phyloP scores from a whole-genome alignment of 2,329 filamentous ascomycete species.

The Fusarium oxysporum region DNA sequence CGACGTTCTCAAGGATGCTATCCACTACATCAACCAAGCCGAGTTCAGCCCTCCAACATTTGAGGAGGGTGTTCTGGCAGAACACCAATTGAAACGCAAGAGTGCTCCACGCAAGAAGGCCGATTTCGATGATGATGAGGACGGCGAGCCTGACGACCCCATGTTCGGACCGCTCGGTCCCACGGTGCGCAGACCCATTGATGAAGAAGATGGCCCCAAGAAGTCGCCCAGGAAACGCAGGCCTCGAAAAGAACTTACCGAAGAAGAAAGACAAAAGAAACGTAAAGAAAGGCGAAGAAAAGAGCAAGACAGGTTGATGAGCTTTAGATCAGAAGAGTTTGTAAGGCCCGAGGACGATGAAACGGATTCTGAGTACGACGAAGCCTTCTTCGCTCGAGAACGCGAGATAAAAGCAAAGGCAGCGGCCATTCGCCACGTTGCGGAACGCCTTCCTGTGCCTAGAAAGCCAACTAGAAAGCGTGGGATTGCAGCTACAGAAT shows the following conservation, averaged over 20 bases:
- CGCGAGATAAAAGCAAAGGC: slow-evolving; percentile 53
- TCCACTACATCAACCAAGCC: slow-evolving; percentile 80
- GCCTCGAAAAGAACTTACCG: slow-evolving; percentile 62
- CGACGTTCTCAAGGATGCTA: slow-evolving; percentile 72
- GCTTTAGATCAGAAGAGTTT: slow-evolving; percentile 86
- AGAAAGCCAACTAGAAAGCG: slow-evolving; percentile 51
- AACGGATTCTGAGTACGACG: slow-evolving; percentile 77
- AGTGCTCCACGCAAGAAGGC: slow-evolving; percentile 65
- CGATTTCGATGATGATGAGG: slow-evolving; percentile 77
- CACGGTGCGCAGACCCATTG: slow-evolving; percentile 64
- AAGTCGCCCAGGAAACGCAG: slow-evolving; percentile 58
- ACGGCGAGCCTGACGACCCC: slow-evolving; percentile 64
- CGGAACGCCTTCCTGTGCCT: slow-evolving; percentile 6
- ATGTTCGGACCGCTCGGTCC: slow-evolving; percentile 78
- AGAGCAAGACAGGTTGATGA: slow-evolving; percentile 79
- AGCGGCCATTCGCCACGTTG: background rate
- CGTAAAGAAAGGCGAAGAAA: slow-evolving; percentile 72
- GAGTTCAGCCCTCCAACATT: slow-evolving; percentile 83
- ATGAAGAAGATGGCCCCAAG: slow-evolving; percentile 68
- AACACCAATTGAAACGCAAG: slow-evolving; percentile 83
- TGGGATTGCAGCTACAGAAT: background rate
- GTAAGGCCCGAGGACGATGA: slow-evolving; percentile 91
- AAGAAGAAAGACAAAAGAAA: slow-evolving; percentile 73
- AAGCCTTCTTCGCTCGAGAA: slow-evolving; percentile 83
- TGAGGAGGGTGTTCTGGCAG: slow-evolving; percentile 78